Percentiles rank a stretch among this genome's conserved stretches.
phyloP scores from a whole-genome alignment of 495 filamentous ascomycete genomes.

The Glonium stellatum region DNA sequence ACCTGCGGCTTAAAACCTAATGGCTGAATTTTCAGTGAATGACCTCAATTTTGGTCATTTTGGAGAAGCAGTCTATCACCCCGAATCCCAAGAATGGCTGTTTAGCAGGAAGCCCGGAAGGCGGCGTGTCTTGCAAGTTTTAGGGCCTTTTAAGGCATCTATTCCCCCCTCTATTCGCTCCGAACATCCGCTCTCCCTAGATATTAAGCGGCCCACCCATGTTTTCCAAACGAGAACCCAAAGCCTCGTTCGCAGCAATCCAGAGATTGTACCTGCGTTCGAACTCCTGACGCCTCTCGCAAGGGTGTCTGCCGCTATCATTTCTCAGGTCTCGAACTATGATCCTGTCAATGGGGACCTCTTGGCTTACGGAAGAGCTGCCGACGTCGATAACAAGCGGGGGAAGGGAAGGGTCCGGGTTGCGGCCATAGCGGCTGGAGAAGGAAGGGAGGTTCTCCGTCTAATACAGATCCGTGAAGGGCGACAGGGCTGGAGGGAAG shows the following conservation, averaged over 20 bases:
- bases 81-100: conserved; percentile 48
- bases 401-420: conserved; percentile 27
- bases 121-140: conserved; percentile 9
- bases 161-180: background rate
- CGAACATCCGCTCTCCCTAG: background rate
- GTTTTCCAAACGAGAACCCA: background rate
- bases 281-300: conserved; percentile 18
- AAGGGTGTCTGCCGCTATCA: conserved; percentile 29
- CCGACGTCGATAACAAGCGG: conserved; percentile 15
- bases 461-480: conserved; percentile 40
- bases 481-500: conserved; percentile 42
- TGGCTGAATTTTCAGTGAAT: conserved; percentile 50
- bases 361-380: conserved; percentile 30
- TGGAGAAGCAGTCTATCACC: conserved; percentile 50
- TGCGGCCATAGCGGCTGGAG: conserved; percentile 45
- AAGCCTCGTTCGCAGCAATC: conserved; percentile 14
- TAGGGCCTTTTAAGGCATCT: conserved; percentile 13
- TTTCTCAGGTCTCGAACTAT: conserved; percentile 14
- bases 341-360: conserved; percentile 32
- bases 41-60: conserved; percentile 63
- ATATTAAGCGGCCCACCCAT: background rate
- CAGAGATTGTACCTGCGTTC: conserved; percentile 29
- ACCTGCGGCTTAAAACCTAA: conserved; percentile 41
- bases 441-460: conserved; percentile 46
- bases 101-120: conserved; percentile 39